These are phyloP conservation scores for Theobroma grandiflorum DNA, from an alignment of 441 rosid species.

Conservation along the genomic window DNA sequence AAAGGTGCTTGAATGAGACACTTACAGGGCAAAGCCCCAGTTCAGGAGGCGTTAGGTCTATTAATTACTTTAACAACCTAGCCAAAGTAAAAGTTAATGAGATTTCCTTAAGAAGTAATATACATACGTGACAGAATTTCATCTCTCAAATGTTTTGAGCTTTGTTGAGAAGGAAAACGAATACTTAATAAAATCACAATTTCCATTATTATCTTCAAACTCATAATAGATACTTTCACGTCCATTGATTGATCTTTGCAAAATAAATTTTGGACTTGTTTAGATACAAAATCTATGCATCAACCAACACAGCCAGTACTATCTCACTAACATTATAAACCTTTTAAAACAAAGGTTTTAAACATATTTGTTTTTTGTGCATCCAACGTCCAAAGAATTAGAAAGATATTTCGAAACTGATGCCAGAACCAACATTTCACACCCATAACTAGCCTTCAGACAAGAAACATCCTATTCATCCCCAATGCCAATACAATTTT, in stretches of 20 bases:
- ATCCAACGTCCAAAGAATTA: background rate
- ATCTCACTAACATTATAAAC: background rate
- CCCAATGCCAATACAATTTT: background rate
- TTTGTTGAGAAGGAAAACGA: background rate
- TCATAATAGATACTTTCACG: background rate
- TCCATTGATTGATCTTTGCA: background rate
- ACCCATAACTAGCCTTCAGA: background rate
- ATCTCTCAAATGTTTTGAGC: background rate
- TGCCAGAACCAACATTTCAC: constrained; percentile 13
- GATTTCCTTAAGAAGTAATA: background rate
- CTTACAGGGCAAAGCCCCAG: too few relatives aligned
- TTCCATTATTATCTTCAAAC: background rate
- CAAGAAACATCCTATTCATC: background rate
- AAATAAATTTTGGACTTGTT: background rate
- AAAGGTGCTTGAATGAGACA: background rate
- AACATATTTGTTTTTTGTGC: background rate
- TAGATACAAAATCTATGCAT: background rate
- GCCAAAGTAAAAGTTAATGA: background rate
- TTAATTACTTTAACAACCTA: background rate
- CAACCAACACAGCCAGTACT: background rate
- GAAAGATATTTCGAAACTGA: background rate
- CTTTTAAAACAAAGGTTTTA: background rate
- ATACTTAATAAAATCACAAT: background rate
- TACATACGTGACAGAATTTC: background rate
- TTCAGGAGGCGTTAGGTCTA: background rate